Conservation (phyloP, 768 basidiomycete genomes). For the Sarcodon aspratus region DNA sequence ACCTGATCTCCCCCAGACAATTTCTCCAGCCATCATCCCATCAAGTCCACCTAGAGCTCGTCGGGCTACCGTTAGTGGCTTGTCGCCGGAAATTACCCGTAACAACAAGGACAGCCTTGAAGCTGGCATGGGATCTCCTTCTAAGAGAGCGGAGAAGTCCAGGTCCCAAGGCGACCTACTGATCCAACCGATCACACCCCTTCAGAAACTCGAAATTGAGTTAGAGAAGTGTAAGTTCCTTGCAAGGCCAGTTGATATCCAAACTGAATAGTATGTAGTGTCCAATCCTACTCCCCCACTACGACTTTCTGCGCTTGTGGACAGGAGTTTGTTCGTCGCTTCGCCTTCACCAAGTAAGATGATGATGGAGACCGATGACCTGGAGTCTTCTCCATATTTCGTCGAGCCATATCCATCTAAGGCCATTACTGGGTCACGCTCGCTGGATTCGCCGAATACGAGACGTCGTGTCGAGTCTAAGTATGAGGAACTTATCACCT, state of each 20-base stretch:
- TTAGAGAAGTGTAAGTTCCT: slow-evolving; percentile 43
- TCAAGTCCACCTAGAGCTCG: slow-evolving; percentile 25
- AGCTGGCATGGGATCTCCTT: slow-evolving; percentile 37
- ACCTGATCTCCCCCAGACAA: slow-evolving; percentile 7
- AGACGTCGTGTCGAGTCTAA: slow-evolving; percentile 57
- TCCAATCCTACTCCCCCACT: slow-evolving; percentile 26
- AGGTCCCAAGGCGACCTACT: slow-evolving; percentile 50
- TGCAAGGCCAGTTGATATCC: not conserved
- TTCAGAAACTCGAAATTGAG: slow-evolving; percentile 55
- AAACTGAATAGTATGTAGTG: slow-evolving; percentile 3
- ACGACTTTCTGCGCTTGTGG: slow-evolving; percentile 56
- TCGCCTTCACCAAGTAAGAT: slow-evolving; percentile 27
- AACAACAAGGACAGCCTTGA: slow-evolving; percentile 15
- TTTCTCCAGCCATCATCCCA: slow-evolving; percentile 6
- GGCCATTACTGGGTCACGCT: slow-evolving; percentile 10
- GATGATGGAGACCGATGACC: slow-evolving; percentile 34
- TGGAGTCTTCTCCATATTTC: slow-evolving; percentile 48
- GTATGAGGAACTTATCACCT: slow-evolving; percentile 72
- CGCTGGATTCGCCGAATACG: slow-evolving; percentile 39
- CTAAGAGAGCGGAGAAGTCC: slow-evolving; percentile 56
- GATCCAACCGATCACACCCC: slow-evolving; percentile 54
- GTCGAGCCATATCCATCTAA: slow-evolving; percentile 57
- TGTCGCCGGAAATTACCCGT: slow-evolving; percentile 35
- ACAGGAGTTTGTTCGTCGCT: slow-evolving; percentile 58
- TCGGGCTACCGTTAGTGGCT: slow-evolving; percentile 59